Base-by-base conservation (phyloP, 1,284 basidiomycete species). In the Irpex rosettiformis region DNA sequence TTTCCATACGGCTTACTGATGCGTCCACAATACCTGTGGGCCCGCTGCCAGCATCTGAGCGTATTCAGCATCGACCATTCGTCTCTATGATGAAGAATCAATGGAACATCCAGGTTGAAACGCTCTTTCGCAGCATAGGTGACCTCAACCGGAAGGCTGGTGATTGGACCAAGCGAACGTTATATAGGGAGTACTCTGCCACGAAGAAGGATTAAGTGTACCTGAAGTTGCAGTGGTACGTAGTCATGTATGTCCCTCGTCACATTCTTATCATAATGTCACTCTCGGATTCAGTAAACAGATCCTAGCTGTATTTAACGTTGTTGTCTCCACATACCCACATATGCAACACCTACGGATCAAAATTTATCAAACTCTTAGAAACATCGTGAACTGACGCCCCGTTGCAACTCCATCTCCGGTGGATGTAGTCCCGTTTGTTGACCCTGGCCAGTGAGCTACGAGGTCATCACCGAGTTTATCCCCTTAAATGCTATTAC, bases 61-160 rank as follows among this genome's bases (percentile, higher is more conserved):
- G 71, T 4, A 70, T 72, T 45, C 57, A 61, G 16, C 66, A 69
- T 16, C 64, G 64, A 7, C 68, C 67, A 3, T 70, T 71, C 58
- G 28, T 58, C 0, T 45, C 63, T 4, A 58, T 67, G 59, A 52
- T 72, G 21, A 68, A 72, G 62, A 61, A 56, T 29, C 59, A 60
- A 24, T 72, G 71, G 71, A 72, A 72, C 58, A 56, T 52, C 5
- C 68, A 71, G 52, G 59, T 72, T 4, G 71, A 66, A 54, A 61
- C 61, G 1, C 30, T 70, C 2, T 70, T 71, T 59, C 62, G 62
- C 0, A 37, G 60, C 4, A 58, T 66, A 6, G 53, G 67, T 11
- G 64, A 64, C 6, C 56, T 67, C 57, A 68, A 70, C 52, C 58
- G 60, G 25, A 60, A 64, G 27, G 62, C 64, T 22, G 53, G 61